phyloP scores from a whole-genome alignment of 805 yeast genomes.

The Citeromyces nyonsensis region DNA sequence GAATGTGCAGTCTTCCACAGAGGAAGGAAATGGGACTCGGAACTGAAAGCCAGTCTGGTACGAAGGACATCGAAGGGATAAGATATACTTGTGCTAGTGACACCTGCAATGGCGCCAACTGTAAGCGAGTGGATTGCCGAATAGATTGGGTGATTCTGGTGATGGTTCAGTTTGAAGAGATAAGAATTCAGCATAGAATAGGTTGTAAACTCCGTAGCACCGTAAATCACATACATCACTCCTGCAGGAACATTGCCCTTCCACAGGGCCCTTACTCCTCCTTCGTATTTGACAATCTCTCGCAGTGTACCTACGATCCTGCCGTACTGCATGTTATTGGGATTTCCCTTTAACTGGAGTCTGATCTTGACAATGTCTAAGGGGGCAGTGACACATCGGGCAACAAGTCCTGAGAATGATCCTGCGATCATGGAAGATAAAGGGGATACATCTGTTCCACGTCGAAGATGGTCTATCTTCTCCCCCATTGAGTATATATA shows the following conservation, averaged over 20 bases:
- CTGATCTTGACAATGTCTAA: conserved; percentile 68
- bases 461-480: conserved; percentile 3
- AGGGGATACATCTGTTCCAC: conserved; percentile 36
- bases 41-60: conserved; percentile 69
- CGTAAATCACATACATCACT: conserved; percentile 69
- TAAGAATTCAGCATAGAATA: conserved; percentile 38
- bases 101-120: conserved; percentile 70
- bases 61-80: conserved; percentile 88
- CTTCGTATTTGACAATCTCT: conserved; percentile 38
- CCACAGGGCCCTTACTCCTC: conserved; percentile 71
- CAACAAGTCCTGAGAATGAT: conserved; percentile 47
- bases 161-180: conserved; percentile 16
- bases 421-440: conserved; percentile 52
- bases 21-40: conserved; percentile 16
- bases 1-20: conserved; percentile 15
- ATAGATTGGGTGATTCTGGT: conserved; percentile 10
- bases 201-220: conserved; percentile 71
- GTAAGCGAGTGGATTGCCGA: conserved; percentile 27
- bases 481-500: too few species aligned
- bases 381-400: conserved; percentile 49
- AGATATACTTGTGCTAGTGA: conserved; percentile 52
- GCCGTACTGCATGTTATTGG: conserved; percentile 10
- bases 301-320: conserved; percentile 21
- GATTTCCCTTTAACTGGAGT: conserved; percentile 37
- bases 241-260: conserved; percentile 94